Evolutionary conservation across 176 grass and related monocot species (phyloP), one percentile per base, ranked within the genome.

Genomic region (Ampelocalamus luodianensis): DNA sequence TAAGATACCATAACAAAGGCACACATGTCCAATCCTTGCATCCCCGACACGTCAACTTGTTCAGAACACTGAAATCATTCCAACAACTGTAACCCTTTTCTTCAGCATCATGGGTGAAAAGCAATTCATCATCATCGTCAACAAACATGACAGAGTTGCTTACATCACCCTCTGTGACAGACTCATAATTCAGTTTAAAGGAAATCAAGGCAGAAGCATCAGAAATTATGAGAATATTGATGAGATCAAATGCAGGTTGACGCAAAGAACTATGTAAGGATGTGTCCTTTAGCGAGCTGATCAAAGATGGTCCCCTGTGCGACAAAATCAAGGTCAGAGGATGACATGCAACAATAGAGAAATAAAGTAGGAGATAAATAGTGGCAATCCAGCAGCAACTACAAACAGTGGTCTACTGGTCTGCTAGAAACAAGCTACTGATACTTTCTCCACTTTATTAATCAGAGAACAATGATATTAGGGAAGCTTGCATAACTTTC

Each of bases 131-230:
- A 0, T 97, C 95, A 16, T 97, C 95, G 26, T 89, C 90, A 72
- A 79, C 26, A 85, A 86, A 87, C 54, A 92, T 85, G 60, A 74
- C 64, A 71, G 73, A 76, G 54, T 74, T 87, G 46, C 56, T 88
- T 76, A 54, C 18, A 85, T 83, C 46, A 68, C 29, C 76, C 77
- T 85, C 82, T 85, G 80, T 77, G 43, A 67, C 18, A 54, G 80
- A 40, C 44, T 83, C 74, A 56, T 80, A 82, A 49, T 98, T 93
- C 63, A 83, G 43, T 72, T 92, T 90, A 72, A 84, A 90, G 23
- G 86, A 95, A 65, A 93, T 91, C 87, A 98, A 89, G 58, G 96
- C 96, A 90, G 93, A 98, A 89, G 90, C 89, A 94, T 98, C 96
- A 74, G 96, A 95, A 86, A 98, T 90, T 85, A 98, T 84, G 58